Conservation (phyloP, 352 stramenopile species). For the Pythium folliculosum region DNA sequence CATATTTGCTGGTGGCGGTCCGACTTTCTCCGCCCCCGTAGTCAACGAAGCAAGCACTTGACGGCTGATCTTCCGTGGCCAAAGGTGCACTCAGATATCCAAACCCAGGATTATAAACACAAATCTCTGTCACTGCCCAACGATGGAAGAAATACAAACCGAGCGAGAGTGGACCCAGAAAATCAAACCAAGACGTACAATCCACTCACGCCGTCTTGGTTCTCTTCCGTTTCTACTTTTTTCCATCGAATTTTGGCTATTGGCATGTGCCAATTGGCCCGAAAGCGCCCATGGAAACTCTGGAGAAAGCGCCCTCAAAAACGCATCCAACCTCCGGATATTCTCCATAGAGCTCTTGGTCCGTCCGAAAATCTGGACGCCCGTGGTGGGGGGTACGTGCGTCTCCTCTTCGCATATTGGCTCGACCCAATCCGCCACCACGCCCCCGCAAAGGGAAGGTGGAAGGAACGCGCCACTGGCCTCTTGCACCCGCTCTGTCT, state of each 20-base stretch:
- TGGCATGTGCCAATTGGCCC: background rate
- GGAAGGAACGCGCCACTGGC: conserved; percentile 20
- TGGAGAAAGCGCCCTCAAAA: background rate
- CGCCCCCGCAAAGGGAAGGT: conserved; percentile 9
- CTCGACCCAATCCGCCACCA: background rate
- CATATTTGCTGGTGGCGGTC: background rate
- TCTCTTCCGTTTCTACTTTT: conserved; percentile 8
- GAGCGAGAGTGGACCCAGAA: background rate
- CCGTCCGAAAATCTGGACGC: conserved; percentile 1
- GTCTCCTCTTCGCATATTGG: conserved; percentile 25
- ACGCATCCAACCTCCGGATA: background rate
- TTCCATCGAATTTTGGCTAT: conserved; percentile 15
- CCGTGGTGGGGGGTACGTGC: conserved; percentile 22
- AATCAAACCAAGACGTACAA: conserved; percentile 12
- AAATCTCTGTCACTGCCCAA: conserved; percentile 1
- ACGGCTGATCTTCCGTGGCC: background rate
- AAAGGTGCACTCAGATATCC: background rate
- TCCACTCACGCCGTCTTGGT: background rate
- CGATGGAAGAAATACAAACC: conserved; percentile 15
- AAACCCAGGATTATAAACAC: background rate
- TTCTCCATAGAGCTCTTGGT: conserved; percentile 8
- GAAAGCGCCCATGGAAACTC: conserved; percentile 26
- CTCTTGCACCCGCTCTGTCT: conserved; percentile 17
- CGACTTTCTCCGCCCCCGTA: background rate
- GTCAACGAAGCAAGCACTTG: background rate